A percentile compares a stretch with the other conserved stretches of the same genome.
Evolutionary conservation across 208 protist species (phyloP).

Genomic region (Trichomonas tenax): DNA sequence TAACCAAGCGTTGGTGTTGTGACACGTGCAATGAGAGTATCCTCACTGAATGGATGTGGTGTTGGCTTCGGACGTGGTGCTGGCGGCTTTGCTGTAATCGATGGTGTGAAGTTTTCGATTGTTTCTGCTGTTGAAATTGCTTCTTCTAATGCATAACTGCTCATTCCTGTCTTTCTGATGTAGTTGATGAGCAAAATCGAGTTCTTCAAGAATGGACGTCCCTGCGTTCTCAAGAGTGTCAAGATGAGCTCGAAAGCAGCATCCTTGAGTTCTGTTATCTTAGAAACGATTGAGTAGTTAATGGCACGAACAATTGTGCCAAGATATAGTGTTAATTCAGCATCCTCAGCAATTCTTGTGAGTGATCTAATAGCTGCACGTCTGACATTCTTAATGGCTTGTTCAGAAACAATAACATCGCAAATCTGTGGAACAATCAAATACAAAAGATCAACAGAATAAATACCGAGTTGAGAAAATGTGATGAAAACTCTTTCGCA

Average conservation of each 20-base stretch:
- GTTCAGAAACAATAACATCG: background rate
- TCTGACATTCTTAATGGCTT: background rate
- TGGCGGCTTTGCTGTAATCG: too few species aligned
- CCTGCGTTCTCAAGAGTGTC: background rate
- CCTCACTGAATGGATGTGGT: background rate
- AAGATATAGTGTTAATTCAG: background rate
- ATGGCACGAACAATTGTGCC: background rate
- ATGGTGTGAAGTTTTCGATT: background rate
- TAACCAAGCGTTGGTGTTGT: background rate
- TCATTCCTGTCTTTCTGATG: background rate
- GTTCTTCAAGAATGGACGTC: background rate
- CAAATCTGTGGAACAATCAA: constrained; percentile 17
- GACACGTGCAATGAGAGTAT: background rate
- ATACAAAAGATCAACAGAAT: background rate
- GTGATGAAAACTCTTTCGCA: background rate
- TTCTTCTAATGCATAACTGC: background rate
- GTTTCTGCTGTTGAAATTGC: background rate
- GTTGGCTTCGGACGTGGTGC: background rate
- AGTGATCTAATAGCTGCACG: background rate
- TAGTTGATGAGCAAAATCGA: background rate
- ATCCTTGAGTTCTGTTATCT: background rate
- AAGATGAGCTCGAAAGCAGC: background rate
- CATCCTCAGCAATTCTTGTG: background rate
- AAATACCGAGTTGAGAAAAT: background rate
- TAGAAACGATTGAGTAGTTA: background rate